Conservation (phyloP, 2,329 filamentous ascomycete species). For the Trichothecium sympodiale region DNA sequence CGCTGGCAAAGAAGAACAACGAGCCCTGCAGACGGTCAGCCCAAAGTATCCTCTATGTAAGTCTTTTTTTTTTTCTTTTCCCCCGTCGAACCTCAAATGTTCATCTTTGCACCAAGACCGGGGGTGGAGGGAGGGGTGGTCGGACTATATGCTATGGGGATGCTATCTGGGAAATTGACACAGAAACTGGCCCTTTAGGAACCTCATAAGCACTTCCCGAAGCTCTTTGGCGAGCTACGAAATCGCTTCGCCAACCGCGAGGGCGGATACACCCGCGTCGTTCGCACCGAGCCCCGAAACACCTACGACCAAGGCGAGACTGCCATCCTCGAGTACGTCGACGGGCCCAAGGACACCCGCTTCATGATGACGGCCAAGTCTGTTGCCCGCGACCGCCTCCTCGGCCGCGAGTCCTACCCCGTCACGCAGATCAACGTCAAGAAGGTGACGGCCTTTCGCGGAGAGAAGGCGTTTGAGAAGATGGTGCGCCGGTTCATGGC, state of each 20-base stretch:
- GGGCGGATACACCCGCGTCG: conserved; percentile 89
- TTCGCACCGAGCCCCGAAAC: conserved; percentile 82
- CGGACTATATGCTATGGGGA: not conserved
- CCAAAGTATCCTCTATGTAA: conserved; percentile 75
- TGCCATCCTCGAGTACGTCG: conserved; percentile 89
- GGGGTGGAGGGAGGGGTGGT: not conserved
- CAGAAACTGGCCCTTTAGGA: too few species aligned
- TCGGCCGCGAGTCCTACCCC: conserved; percentile 50
- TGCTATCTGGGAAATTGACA: too few species aligned
- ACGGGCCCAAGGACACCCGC: conserved; percentile 86
- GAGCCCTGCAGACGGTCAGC: conserved; percentile 66
- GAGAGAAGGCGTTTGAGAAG: conserved; percentile 55
- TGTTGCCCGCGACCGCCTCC: conserved; percentile 51
- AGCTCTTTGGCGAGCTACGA: conserved; percentile 76
- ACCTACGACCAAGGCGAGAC: conserved; percentile 74
- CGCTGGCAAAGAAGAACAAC: conserved; percentile 85
- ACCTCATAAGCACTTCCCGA: conserved; percentile 61
- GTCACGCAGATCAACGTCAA: conserved; percentile 67
- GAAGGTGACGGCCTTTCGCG: conserved; percentile 75
- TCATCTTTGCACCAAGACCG: conserved; percentile 1
- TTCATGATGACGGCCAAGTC: conserved; percentile 89
- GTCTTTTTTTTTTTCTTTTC: conserved; percentile 22
- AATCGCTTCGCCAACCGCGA: conserved; percentile 68
- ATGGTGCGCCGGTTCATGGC: conserved; percentile 39
- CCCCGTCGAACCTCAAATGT: conserved; percentile 3